Conservation (phyloP, 208 protist genomes). For the Acanthamoeba royreba region DNA sequence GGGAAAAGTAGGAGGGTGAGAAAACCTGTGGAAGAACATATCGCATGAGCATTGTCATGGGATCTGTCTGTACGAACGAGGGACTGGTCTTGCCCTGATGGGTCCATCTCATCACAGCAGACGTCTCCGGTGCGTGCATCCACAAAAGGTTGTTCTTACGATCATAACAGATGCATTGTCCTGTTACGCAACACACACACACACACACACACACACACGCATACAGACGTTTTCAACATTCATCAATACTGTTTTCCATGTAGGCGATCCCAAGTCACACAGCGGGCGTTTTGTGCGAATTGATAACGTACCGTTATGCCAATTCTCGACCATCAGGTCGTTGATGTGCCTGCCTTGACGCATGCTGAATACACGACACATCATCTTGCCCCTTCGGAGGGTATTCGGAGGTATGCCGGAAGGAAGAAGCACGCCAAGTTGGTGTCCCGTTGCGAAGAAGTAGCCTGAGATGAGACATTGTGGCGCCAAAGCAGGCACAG, state of each 20-base stretch:
- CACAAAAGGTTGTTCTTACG: background rate
- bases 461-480: background rate
- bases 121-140: background rate
- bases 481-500: background rate
- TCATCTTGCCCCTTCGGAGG: background rate
- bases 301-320: background rate
- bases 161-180: background rate
- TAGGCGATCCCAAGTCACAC: background rate
- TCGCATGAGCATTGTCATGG: slow-evolving; percentile 22
- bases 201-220: no score
- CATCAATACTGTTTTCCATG: no score
- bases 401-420: background rate
- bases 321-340: background rate
- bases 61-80: slow-evolving; percentile 3
- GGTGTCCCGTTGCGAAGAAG: background rate
- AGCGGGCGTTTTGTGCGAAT: no score
- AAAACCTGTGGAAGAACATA: background rate
- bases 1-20: background rate
- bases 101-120: background rate
- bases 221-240: no score
- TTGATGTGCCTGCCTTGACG: background rate
- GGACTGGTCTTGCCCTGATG: slow-evolving; percentile 1
- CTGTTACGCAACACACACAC: no score
- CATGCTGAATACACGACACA: slow-evolving; percentile 11
- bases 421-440: background rate